Evolutionary conservation across 2,329 filamentous ascomycete genomes (phyloP), one percentile per base, ranked within the genome.

Genomic region (Chaetomiaceae sp.): DNA sequence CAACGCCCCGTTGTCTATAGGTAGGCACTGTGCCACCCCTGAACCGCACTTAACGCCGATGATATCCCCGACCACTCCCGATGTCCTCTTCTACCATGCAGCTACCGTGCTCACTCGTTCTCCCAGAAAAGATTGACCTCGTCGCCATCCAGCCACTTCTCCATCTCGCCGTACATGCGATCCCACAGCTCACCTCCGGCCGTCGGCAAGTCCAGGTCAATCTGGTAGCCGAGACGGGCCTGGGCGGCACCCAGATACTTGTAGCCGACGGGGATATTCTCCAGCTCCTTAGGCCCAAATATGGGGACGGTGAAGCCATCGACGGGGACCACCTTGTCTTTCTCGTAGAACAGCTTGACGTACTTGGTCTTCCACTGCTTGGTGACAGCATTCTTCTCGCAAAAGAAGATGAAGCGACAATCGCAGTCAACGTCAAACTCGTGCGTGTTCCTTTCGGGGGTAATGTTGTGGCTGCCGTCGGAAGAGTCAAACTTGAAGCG

Each of bases 361-460:
- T 71, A 75, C 45, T 67, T 66, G 43, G 72, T 65, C 59, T 69
- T 71, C 73, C 73, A 75, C 18, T 57, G 62, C 2, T 56, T 55
- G 20, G 50, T 55, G 23, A 36, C 42, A 8, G 53, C 45, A 46
- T 67, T 54, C 56, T 67, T 66, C 52, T 70, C 64, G 61, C 69
- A 73, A 62, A 77, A 77, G 66, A 76, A 76, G 55, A 76, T 66
- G 64, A 77, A 77, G 21, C 72, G 73, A 57, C 69, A 73, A 64
- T 78, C 75, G 62, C 75, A 77, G 66, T 78, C 75, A 46, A 77
- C 71, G 57, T 78, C 75, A 58, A 70, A 75, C 56, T 70, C 51
- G 65, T 53, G 67, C 56, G 43, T 67, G 62, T 51, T 65, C 43
- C 16, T 63, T 23, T 46, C 49, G 46, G 51, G 36, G 10, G 30